Percentiles rank a stretch among this genome's conserved stretches.
Conservation (phyloP, 78 protist genomes). For the slime mould (Dictyostelium discoideum) region dicty_2.7 NC_007091.3:3278501-3279000, state of each 20-base stretch:
- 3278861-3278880: conserved; percentile 42
- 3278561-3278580: neutral
- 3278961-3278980: neutral
- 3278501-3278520: neutral
- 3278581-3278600: neutral
- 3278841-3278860: conserved; percentile 65
- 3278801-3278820: conserved; percentile 65
- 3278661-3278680: conserved; percentile 76
- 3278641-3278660: conserved; percentile 5
- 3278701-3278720: conserved; percentile 40
- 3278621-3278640: neutral
- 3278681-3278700: conserved; percentile 72
- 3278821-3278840: conserved; percentile 75
- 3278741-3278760: neutral
- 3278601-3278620: neutral
- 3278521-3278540: conserved; percentile 2
- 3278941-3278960: no score
- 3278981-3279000: neutral
- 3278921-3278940: neutral
- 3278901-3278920: conserved; percentile 57
- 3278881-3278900: conserved; percentile 37
- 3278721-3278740: conserved; percentile 21
- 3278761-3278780: conserved; percentile 22
- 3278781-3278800: conserved; percentile 5
- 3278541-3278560: neutral